Conservation (phyloP, 331 rosid species). For the Arachis monticola region DNA sequence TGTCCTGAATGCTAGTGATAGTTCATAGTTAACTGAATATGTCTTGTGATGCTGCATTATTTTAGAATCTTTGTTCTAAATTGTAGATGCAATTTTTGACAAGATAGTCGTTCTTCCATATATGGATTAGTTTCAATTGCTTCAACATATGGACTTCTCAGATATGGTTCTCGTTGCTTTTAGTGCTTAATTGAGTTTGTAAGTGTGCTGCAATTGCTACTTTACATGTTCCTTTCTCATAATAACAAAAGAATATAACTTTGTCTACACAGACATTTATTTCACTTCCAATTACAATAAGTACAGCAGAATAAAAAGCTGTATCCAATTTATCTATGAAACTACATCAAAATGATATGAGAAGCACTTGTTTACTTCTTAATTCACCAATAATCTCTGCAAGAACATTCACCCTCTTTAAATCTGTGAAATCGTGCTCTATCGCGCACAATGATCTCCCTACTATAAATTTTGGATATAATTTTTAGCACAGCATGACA, state of each 20-base stretch:
- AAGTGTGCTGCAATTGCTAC: background rate
- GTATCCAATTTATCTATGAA: conserved; percentile 8
- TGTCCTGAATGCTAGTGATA: too few relatives aligned
- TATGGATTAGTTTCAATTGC: too few relatives aligned
- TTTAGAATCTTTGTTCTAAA: too few relatives aligned
- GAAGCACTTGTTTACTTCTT: background rate
- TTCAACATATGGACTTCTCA: too few relatives aligned
- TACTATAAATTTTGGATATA: conserved; percentile 59
- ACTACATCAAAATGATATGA: background rate
- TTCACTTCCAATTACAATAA: background rate
- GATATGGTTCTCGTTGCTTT: too few relatives aligned
- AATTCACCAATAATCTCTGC: conserved; percentile 87
- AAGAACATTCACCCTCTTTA: conserved; percentile 76
- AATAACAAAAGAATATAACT: background rate
- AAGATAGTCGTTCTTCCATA: too few relatives aligned
- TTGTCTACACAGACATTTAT: conserved; percentile 5
- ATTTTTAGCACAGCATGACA: conserved; percentile 81
- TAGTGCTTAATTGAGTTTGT: too few relatives aligned
- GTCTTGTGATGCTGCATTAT: too few relatives aligned
- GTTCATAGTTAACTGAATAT: too few relatives aligned
- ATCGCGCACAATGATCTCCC: conserved; percentile 86
- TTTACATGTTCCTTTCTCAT: too few relatives aligned
- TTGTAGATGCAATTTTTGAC: too few relatives aligned
- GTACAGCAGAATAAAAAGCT: too few relatives aligned
- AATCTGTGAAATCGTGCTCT: conserved; percentile 87